Evolutionary conservation across 495 filamentous ascomycete genomes (phyloP).

Genomic region (Trichoderma virens): DNA sequence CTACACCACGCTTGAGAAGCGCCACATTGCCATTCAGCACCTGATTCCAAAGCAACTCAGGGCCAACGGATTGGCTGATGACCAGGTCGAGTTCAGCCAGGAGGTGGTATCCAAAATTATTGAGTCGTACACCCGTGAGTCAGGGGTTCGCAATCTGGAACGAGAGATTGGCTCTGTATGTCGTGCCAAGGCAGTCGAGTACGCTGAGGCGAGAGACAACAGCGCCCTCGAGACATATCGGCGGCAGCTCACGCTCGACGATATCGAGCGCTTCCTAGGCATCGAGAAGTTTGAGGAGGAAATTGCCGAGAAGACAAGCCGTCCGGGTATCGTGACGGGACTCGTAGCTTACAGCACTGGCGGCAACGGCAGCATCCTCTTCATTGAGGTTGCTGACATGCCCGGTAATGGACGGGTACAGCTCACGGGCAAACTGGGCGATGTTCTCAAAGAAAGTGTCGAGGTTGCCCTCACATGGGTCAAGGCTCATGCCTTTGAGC

Average conservation of each 20-base stretch:
- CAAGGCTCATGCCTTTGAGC: slow-evolving; percentile 87
- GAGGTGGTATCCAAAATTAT: slow-evolving; percentile 92
- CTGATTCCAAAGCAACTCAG: slow-evolving; percentile 89
- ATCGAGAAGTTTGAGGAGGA: slow-evolving; percentile 95
- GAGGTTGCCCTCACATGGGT: slow-evolving; percentile 96
- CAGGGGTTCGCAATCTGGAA: slow-evolving; percentile 95
- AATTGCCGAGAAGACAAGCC: slow-evolving; percentile 78
- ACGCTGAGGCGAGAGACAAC: slow-evolving; percentile 78
- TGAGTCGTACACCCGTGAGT: slow-evolving; percentile 91
- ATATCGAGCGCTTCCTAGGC: slow-evolving; percentile 85
- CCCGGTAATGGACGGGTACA: slow-evolving; percentile 87
- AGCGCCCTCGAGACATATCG: slow-evolving; percentile 63
- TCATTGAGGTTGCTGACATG: slow-evolving; percentile 98
- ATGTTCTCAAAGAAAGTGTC: slow-evolving; percentile 94
- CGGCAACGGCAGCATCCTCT: slow-evolving; percentile 90
- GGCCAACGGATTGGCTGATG: slow-evolving; percentile 62
- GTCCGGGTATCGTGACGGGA: slow-evolving; percentile 92
- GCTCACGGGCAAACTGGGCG: slow-evolving; percentile 96
- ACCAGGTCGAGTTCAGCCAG: slow-evolving; percentile 66
- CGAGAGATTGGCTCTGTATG: slow-evolving; percentile 92
- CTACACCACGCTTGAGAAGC: slow-evolving; percentile 97
- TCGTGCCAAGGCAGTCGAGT: slow-evolving; percentile 92
- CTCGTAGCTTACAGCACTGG: slow-evolving; percentile 94
- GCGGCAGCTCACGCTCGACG: slow-evolving; percentile 61
- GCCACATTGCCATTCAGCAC: slow-evolving; percentile 88